These are phyloP conservation scores for Arthrinium puccinioides DNA, from an alignment of 2,329 filamentous ascomycete species.

Conservation along the genomic window DNA sequence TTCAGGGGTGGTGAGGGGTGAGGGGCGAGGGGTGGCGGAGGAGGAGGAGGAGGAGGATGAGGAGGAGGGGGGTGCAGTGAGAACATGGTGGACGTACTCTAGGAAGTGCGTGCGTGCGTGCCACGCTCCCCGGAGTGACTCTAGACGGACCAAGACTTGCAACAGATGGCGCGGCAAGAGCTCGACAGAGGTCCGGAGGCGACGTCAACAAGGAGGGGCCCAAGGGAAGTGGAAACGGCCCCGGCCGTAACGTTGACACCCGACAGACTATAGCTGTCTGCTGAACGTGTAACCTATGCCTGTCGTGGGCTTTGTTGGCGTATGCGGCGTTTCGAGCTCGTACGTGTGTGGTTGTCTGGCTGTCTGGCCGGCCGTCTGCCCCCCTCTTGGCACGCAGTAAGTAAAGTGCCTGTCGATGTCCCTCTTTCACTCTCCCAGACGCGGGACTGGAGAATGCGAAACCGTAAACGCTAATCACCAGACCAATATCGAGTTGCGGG, in stretches of 20 bases:
- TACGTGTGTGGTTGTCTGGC: slow-evolving; percentile 12
- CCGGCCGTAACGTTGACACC: not conserved
- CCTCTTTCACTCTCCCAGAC: slow-evolving; percentile 25
- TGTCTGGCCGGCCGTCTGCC: not conserved
- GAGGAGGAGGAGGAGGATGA: not conserved
- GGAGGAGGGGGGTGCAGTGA: slow-evolving; percentile 1
- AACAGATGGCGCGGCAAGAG: slow-evolving; percentile 17
- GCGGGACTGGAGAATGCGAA: slow-evolving; percentile 27
- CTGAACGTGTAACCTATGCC: no score
- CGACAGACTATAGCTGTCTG: no score
- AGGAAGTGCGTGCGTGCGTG: slow-evolving; percentile 20
- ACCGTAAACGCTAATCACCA: slow-evolving; percentile 25
- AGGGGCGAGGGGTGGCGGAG: no score
- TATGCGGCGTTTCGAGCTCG: slow-evolving; percentile 8
- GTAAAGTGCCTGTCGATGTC: no score
- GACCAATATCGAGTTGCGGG: slow-evolving; percentile 34
- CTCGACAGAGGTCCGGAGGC: slow-evolving; percentile 24
- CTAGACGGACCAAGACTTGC: not conserved
- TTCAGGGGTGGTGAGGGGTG: slow-evolving; percentile 26
- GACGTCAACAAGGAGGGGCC: slow-evolving; percentile 15
- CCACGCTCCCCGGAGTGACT: slow-evolving; percentile 14
- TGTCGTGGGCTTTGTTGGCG: no score
- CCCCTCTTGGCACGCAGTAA: slow-evolving; percentile 33
- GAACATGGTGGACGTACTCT: slow-evolving; percentile 22
- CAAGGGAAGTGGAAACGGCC: slow-evolving; percentile 1